These are phyloP conservation scores for Mortierella hygrophila DNA, from an alignment of 192 early-diverging fungal genomes.

Conservation along the genomic window DNA sequence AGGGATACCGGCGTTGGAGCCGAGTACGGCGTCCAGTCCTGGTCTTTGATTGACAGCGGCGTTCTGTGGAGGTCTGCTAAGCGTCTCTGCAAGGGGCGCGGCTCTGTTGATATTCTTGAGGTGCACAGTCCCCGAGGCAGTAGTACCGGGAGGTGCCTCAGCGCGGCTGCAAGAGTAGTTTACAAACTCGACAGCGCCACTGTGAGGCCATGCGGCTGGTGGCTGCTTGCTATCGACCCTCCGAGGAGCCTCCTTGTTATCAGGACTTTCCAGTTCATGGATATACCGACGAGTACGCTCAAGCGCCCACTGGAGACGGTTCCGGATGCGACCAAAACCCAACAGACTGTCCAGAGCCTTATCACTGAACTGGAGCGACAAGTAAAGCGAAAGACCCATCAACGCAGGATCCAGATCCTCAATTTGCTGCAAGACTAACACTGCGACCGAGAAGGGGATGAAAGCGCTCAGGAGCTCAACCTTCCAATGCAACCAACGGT, in stretches of 20 bases:
- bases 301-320: constrained; percentile 52
- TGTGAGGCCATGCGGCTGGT: constrained; percentile 47
- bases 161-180: constrained; percentile 38
- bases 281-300: constrained; percentile 49
- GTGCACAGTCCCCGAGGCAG: background rate
- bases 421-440: constrained; percentile 26
- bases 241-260: constrained; percentile 27
- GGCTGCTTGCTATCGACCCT: constrained; percentile 21
- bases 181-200: constrained; percentile 39
- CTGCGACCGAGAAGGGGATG: constrained; percentile 38
- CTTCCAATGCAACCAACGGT: constrained; percentile 57
- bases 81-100: background rate
- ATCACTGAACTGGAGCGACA: constrained; percentile 51
- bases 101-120: constrained; percentile 11
- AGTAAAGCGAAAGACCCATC: constrained; percentile 40
- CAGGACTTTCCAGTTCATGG: constrained; percentile 21
- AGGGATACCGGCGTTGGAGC: background rate
- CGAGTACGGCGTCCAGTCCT: background rate
- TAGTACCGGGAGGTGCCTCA: constrained; percentile 4
- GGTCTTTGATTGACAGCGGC: background rate
- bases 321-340: constrained; percentile 45
- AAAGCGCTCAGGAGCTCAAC: constrained; percentile 41
- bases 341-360: constrained; percentile 26
- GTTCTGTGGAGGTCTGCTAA: background rate
- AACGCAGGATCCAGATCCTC: constrained; percentile 37